Percentiles rank a stretch among this genome's conserved stretches.
phyloP scores from a whole-genome alignment of 148 eudicot genomes.

The Spergularia marina region DNA sequence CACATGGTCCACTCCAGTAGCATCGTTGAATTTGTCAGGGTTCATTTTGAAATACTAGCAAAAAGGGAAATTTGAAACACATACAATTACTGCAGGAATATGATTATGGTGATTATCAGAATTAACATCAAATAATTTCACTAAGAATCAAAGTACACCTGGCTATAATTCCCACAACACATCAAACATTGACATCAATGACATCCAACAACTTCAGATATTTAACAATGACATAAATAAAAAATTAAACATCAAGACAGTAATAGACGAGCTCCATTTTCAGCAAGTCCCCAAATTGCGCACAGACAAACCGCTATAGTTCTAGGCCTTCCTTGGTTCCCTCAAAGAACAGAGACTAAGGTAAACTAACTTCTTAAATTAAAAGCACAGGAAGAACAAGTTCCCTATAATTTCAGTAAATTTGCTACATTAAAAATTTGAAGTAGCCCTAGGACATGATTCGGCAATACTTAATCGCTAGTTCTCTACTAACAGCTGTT shows the following conservation, averaged over 20 bases:
- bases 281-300: not conserved
- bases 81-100: not conserved
- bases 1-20: conserved; percentile 80
- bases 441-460: not conserved
- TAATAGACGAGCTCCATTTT: not conserved
- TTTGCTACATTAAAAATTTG: not conserved
- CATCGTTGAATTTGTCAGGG: conserved; percentile 57
- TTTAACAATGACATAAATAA: not conserved
- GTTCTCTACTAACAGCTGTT: not conserved
- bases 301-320: not conserved
- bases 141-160: not conserved
- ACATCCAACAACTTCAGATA: not conserved
- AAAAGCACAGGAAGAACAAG: not conserved
- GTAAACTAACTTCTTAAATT: not conserved
- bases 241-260: not conserved
- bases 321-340: not conserved
- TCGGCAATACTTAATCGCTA: not conserved
- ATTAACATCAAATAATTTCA: conserved; percentile 5
- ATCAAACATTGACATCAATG: not conserved
- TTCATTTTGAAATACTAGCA: conserved; percentile 93
- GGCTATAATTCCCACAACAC: not conserved
- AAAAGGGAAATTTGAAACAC: conserved; percentile 14
- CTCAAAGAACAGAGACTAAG: not conserved
- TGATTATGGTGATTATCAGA: not conserved
- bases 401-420: not conserved